Conservation (phyloP, 306 rosid species). For the Cicer pinnatifidum region DNA sequence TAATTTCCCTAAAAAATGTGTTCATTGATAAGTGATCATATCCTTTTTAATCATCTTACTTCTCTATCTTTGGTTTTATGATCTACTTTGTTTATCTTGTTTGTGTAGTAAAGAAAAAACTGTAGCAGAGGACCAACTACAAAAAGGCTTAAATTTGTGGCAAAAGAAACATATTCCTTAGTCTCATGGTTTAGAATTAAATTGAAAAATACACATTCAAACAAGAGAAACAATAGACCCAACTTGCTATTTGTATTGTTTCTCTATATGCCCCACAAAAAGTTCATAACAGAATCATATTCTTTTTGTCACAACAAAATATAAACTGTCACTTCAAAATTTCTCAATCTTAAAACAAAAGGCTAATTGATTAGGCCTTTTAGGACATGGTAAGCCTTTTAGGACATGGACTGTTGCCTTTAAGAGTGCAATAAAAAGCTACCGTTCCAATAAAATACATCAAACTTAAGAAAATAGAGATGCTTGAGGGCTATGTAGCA, state of each 20-base stretch:
- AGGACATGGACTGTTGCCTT: too few species aligned
- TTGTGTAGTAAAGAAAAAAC: background rate
- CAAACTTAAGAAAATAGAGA: too few species aligned
- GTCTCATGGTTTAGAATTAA: background rate
- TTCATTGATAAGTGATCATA: too few species aligned
- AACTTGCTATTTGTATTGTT: background rate
- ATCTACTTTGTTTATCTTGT: background rate
- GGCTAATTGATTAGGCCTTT: too few species aligned
- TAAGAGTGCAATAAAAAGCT: too few species aligned
- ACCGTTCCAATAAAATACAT: too few species aligned
- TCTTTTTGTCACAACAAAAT: too few species aligned
- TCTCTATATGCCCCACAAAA: background rate
- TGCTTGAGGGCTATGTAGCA: too few species aligned
- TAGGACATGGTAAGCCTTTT: too few species aligned
- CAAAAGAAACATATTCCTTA: constrained; percentile 2
- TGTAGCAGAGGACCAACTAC: background rate
- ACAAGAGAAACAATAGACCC: background rate
- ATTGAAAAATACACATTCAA: background rate
- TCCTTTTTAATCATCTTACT: constrained; percentile 3
- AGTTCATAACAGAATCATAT: background rate
- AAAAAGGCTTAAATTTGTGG: constrained; percentile 5
- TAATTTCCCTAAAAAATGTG: too few species aligned
- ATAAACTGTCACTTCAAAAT: too few species aligned
- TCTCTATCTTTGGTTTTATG: background rate
- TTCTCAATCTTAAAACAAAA: too few species aligned